phyloP scores from a whole-genome alignment of 805 yeast species.

The Cyberlindnera mississippiensis region DNA sequence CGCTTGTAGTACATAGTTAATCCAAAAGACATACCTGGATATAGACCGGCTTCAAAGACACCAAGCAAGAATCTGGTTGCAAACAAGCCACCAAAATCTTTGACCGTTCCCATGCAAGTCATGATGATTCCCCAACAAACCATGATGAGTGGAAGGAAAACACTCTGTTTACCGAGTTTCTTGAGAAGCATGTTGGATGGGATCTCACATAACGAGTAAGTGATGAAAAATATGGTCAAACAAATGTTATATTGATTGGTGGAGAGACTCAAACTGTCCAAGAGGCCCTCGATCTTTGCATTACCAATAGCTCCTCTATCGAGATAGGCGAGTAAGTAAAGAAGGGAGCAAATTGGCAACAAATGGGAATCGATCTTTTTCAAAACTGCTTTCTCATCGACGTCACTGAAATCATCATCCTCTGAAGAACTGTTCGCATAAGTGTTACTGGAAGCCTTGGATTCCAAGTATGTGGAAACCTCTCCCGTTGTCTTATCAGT shows the following conservation, averaged over 20 bases:
- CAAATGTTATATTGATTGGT: conserved; percentile 12
- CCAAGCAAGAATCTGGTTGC: conserved; percentile 18
- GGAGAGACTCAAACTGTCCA: conserved; percentile 7
- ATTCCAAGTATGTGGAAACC: conserved; percentile 4
- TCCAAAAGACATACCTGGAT: conserved; percentile 20
- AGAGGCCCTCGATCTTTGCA: conserved; percentile 6
- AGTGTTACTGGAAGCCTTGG: conserved; percentile 1
- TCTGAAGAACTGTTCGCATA: not conserved
- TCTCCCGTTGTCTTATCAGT: conserved; percentile 5
- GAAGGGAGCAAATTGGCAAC: conserved; percentile 15
- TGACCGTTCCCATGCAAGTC: conserved; percentile 19
- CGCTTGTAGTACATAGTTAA: conserved; percentile 26
- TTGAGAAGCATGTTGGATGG: conserved; percentile 21
- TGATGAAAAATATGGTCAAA: conserved; percentile 18
- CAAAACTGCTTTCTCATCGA: conserved; percentile 8
- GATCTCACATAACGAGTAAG: conserved; percentile 19
- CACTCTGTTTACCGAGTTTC: conserved; percentile 14
- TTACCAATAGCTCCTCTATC: conserved; percentile 21
- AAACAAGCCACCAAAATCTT: conserved; percentile 13
- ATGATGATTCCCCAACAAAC: conserved; percentile 18
- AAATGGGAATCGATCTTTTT: conserved; percentile 16
- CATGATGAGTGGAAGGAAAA: conserved; percentile 13
- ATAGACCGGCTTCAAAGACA: conserved; percentile 20
- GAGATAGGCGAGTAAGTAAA: conserved; percentile 17
- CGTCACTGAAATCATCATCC: conserved; percentile 5